phyloP scores from a whole-genome alignment of 345 rosid genomes.

The Dovyalis caffra region DNA sequence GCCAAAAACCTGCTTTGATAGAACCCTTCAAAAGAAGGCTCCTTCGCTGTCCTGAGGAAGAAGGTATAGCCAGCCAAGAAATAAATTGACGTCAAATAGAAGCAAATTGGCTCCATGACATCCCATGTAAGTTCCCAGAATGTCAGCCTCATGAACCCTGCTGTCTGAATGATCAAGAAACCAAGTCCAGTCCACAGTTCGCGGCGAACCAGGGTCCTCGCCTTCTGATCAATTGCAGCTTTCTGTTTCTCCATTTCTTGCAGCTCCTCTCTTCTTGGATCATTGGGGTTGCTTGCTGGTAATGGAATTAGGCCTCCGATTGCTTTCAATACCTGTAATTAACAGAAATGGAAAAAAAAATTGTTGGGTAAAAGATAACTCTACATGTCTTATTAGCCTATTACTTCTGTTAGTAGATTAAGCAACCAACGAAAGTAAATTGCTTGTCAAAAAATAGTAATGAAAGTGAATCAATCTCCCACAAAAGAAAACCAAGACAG shows the following conservation, averaged over 20 bases:
- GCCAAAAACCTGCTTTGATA: slow-evolving; percentile 64
- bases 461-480: neutral
- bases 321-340: slow-evolving; percentile 66
- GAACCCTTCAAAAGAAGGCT: slow-evolving; percentile 89
- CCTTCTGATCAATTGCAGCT: slow-evolving; percentile 49
- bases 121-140: slow-evolving; percentile 99
- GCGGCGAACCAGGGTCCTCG: slow-evolving; percentile 49
- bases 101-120: slow-evolving; percentile 98
- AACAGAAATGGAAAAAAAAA: slow-evolving; percentile 15
- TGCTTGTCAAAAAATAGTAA: neutral
- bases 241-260: slow-evolving; percentile 58
- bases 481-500: too few species aligned
- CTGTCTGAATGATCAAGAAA: slow-evolving; percentile 69
- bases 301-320: slow-evolving; percentile 69
- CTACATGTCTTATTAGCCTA: neutral
- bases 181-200: slow-evolving; percentile 82
- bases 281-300: slow-evolving; percentile 39
- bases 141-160: slow-evolving; percentile 89
- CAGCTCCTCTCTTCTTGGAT: slow-evolving; percentile 64
- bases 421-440: neutral
- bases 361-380: slow-evolving; percentile 27
- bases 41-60: slow-evolving; percentile 79
- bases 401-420: neutral
- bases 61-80: slow-evolving; percentile 73
- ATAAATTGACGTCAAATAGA: slow-evolving; percentile 65